Conservation (phyloP, 2,329 filamentous ascomycete species). For the Neonectria coccinea region DNA sequence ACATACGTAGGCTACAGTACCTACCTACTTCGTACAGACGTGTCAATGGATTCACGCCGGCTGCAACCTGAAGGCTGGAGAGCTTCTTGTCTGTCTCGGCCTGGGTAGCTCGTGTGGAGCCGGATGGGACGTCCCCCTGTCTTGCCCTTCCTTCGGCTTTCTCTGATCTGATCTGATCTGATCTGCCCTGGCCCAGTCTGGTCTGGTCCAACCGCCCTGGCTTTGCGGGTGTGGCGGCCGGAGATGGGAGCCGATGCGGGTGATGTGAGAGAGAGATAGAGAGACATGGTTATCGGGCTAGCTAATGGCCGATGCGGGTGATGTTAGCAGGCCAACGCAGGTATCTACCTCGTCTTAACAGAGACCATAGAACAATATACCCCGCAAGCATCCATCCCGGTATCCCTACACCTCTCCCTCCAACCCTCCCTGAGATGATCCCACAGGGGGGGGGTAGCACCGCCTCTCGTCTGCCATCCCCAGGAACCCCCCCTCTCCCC, state of each 20-base stretch:
- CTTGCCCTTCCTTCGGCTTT: neutral
- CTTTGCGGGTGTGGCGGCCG: neutral
- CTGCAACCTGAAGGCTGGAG: neutral
- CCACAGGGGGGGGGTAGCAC: neutral
- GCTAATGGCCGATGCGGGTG: neutral
- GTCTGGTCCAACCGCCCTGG: neutral
- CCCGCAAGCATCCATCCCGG: no score
- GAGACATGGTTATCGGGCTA: neutral
- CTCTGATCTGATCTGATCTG: neutral
- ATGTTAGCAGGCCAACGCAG: neutral
- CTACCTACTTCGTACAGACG: conserved; percentile 17
- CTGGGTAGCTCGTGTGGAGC: neutral
- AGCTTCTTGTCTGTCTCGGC: neutral
- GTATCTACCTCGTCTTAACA: neutral
- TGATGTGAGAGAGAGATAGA: neutral
- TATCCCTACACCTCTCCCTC: no score
- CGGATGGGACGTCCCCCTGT: neutral
- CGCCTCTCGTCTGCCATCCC: conserved; percentile 21
- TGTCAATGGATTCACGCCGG: conserved; percentile 16
- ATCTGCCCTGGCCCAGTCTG: neutral
- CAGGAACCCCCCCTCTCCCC: conserved; percentile 17
- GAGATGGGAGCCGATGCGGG: neutral
- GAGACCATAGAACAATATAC: no score
- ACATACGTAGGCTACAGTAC: no score
- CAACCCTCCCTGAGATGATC: neutral